A percentile compares a stretch with the other conserved stretches of the same genome.
phyloP scores from a whole-genome alignment of 345 rosid species.

The Pugionium cornutum region DNA sequence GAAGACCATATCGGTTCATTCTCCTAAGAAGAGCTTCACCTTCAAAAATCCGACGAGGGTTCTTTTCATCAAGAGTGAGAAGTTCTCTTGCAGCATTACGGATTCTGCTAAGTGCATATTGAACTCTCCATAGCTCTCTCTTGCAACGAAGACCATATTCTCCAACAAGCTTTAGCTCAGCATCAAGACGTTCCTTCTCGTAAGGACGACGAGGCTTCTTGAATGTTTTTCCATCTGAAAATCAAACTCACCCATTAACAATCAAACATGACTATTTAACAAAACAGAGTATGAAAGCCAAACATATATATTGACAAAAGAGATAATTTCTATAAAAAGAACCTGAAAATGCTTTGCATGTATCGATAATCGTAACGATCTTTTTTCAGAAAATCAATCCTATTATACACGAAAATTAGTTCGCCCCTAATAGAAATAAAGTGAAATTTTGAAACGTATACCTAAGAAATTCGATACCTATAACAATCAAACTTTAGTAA shows the following conservation, averaged over 20 bases:
- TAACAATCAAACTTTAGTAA: background rate
- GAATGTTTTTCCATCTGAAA: conserved; percentile 48
- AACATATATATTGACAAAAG: background rate
- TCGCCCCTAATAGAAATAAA: background rate
- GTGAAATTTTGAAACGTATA: background rate
- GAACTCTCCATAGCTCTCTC: conserved; percentile 69
- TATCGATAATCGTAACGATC: background rate
- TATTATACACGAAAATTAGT: background rate
- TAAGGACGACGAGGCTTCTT: conserved; percentile 53
- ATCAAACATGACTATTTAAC: background rate
- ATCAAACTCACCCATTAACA: background rate
- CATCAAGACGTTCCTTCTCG: conserved; percentile 59
- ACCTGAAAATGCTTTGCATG: conserved; percentile 14
- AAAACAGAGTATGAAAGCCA: too few species aligned
- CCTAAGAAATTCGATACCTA: background rate
- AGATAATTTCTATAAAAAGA: background rate
- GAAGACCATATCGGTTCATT: conserved; percentile 48
- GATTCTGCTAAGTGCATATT: conserved; percentile 56
- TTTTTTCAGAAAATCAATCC: background rate
- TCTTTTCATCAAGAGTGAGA: conserved; percentile 63
- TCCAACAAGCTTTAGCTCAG: conserved; percentile 64
- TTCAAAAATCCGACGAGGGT: conserved; percentile 57
- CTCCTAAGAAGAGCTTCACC: conserved; percentile 65
- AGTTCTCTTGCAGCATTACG: conserved; percentile 67
- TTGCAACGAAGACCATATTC: conserved; percentile 63